Conservation (phyloP, 108 stramenopile species). For the Craspedostauros australis region DNA sequence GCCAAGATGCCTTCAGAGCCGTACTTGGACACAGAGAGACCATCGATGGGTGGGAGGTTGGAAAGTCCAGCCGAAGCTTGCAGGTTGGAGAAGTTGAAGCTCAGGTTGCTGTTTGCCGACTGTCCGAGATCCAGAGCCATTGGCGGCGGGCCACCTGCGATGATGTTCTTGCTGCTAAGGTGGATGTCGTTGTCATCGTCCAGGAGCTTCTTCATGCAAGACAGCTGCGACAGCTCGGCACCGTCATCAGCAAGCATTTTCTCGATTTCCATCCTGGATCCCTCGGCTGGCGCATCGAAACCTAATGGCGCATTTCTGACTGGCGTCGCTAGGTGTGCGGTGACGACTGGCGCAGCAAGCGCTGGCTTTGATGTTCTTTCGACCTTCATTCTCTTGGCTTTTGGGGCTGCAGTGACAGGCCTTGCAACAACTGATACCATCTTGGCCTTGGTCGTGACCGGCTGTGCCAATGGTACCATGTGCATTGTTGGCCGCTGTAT, state of each 20-base stretch:
- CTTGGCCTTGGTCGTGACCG: no score
- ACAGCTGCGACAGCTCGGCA: slow-evolving; percentile 34
- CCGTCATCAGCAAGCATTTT: not conserved
- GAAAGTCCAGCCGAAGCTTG: slow-evolving; percentile 1
- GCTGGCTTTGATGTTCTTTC: not conserved
- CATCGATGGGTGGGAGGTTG: slow-evolving; percentile 6
- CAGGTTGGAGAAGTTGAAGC: not conserved
- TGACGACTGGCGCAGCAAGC: not conserved
- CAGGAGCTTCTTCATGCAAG: slow-evolving; percentile 34
- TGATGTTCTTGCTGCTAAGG: no score
- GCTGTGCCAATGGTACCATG: not conserved
- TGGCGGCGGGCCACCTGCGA: slow-evolving; percentile 3
- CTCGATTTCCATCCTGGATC: slow-evolving; percentile 13
- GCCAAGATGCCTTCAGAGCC: slow-evolving; percentile 6
- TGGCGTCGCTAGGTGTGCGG: not conserved
- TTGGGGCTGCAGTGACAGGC: no score
- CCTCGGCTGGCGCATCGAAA: slow-evolving; percentile 19
- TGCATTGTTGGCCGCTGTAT: slow-evolving; percentile 1
- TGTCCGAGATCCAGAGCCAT: slow-evolving; percentile 13
- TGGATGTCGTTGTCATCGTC: slow-evolving; percentile 24
- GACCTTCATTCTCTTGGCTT: slow-evolving; percentile 3
- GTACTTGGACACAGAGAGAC: slow-evolving; percentile 11
- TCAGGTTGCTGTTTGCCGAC: slow-evolving; percentile 11
- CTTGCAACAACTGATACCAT: no score
- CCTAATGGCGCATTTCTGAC: slow-evolving; percentile 12